Percentiles rank a stretch among this genome's conserved stretches.
phyloP scores from a whole-genome alignment of 768 basidiomycete genomes.

The Lentinula aciculospora region DNA sequence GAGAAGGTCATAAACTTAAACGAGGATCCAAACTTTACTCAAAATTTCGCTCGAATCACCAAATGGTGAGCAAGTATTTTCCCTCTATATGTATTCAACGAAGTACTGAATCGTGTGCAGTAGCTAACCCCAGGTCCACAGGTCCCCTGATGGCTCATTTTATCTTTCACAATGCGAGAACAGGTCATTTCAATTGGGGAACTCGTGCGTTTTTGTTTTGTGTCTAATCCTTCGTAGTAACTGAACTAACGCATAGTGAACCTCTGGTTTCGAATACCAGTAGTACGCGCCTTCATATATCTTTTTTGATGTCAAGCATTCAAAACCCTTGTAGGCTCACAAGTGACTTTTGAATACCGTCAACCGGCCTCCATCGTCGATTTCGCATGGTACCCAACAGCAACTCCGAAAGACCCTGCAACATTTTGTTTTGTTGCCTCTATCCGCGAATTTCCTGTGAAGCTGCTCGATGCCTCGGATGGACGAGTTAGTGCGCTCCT shows the following conservation, averaged over 20 bases:
- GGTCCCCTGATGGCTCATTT: constrained; percentile 72
- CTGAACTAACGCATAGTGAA: neutral
- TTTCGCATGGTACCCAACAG: constrained; percentile 81
- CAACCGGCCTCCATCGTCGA: constrained; percentile 76
- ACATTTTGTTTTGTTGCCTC: constrained; percentile 82
- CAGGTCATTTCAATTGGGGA: constrained; percentile 55
- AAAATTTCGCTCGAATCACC: constrained; percentile 50
- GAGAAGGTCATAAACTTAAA: constrained; percentile 11
- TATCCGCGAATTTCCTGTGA: constrained; percentile 80
- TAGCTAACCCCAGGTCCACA: constrained; percentile 20
- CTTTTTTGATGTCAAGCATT: no score
- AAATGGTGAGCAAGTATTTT: constrained; percentile 39
- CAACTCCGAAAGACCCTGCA: constrained; percentile 48
- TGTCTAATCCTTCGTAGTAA: neutral
- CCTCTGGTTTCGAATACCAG: constrained; percentile 7
- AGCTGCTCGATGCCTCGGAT: constrained; percentile 73
- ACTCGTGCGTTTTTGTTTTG: constrained; percentile 13
- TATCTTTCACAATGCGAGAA: constrained; percentile 71
- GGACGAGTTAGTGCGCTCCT: constrained; percentile 53
- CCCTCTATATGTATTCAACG: neutral
- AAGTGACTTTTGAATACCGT: constrained; percentile 19
- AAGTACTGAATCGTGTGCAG: neutral
- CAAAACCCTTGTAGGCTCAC: neutral
- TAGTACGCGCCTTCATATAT: no score
- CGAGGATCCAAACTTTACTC: constrained; percentile 16